These are phyloP conservation scores for Flaveria brownii DNA, from an alignment of 129 eudicot genomes.

Conservation along the genomic window DNA sequence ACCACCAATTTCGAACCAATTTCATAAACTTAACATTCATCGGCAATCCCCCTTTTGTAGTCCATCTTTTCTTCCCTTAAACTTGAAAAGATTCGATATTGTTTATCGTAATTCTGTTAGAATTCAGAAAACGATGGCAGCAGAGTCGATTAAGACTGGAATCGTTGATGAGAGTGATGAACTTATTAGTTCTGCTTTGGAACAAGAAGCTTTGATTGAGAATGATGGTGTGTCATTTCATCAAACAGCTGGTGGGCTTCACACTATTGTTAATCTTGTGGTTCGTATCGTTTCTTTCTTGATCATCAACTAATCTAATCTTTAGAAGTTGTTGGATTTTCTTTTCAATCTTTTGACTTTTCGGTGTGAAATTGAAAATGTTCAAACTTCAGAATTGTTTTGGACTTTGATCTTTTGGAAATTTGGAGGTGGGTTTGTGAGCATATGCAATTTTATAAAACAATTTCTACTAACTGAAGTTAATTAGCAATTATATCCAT, in stretches of 20 bases:
- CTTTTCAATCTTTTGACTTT: not conserved
- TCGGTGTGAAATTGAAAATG: not conserved
- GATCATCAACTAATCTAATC: no score
- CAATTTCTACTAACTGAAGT: no score
- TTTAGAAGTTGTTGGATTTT: not conserved
- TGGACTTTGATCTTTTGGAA: no score
- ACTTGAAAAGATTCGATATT: constrained; percentile 13
- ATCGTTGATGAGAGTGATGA: constrained; percentile 22
- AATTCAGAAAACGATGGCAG: constrained; percentile 9
- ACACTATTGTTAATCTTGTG: constrained; percentile 50
- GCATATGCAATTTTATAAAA: no score
- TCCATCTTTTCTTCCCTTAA: constrained; percentile 8
- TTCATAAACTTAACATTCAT: constrained; percentile 7
- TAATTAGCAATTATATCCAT: no score
- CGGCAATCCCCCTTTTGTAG: constrained; percentile 3
- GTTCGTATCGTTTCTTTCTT: constrained; percentile 34
- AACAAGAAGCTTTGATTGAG: constrained; percentile 47
- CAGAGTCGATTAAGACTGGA: constrained; percentile 24
- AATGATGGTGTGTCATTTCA: constrained; percentile 24
- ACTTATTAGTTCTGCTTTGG: constrained; percentile 34
- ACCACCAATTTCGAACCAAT: constrained; percentile 4
- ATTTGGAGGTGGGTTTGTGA: no score
- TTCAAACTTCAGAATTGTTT: no score
- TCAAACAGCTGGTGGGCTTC: constrained; percentile 41
- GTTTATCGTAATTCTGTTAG: not conserved